phyloP scores from a whole-genome alignment of 2,329 filamentous ascomycete genomes.

The Ceratocystis eucalypticola region DNA sequence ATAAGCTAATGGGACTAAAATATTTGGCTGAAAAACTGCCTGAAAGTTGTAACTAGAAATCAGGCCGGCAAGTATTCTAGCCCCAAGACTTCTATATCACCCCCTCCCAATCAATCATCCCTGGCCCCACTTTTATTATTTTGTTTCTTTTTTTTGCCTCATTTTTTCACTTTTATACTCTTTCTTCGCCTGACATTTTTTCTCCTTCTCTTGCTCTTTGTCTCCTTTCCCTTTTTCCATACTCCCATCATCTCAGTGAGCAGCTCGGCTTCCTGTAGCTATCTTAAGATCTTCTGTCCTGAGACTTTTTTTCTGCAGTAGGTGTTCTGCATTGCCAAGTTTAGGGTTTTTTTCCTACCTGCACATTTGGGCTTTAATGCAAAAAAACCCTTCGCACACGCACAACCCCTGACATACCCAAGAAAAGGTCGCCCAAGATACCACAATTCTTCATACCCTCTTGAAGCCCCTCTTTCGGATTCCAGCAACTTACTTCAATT shows the following conservation, averaged over 20 bases:
- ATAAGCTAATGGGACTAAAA: too few relatives aligned
- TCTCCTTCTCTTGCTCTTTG: neutral
- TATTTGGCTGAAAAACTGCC: too few relatives aligned
- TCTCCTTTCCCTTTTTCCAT: conserved; percentile 1
- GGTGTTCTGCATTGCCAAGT: too few relatives aligned
- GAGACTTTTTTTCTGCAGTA: too few relatives aligned
- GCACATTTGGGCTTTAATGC: neutral
- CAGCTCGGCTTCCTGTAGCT: neutral
- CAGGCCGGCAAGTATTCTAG: too few relatives aligned
- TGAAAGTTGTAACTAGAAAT: too few relatives aligned
- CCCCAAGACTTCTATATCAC: too few relatives aligned
- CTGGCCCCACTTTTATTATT: neutral
- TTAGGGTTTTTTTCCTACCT: neutral
- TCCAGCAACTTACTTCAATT: neutral
- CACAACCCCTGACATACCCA: neutral
- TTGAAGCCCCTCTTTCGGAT: neutral
- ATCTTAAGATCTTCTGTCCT: too few relatives aligned
- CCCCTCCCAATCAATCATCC: neutral
- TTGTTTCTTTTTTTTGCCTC: neutral
- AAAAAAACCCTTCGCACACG: too few relatives aligned
- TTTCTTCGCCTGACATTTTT: neutral
- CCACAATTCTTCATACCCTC: neutral
- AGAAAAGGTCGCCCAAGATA: neutral
- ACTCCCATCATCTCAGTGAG: neutral
- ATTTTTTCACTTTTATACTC: neutral